Percentiles rank a stretch among this genome's conserved stretches.
These are phyloP conservation scores for Neonectria punicea DNA, from an alignment of 2,329 filamentous ascomycete species.

Conservation along the genomic window DNA sequence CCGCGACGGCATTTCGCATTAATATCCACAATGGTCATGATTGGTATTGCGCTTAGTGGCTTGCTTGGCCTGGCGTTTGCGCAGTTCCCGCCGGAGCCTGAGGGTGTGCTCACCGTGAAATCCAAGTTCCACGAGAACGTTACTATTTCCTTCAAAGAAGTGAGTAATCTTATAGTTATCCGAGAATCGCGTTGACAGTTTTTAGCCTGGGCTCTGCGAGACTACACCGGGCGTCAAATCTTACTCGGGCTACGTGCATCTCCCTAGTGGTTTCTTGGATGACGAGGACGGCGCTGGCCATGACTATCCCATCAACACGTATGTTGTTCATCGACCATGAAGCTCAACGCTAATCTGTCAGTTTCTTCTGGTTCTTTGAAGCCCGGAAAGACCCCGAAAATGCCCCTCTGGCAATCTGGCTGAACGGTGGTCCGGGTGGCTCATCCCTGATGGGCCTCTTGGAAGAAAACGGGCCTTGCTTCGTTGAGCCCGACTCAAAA, in stretches of 20 bases:
- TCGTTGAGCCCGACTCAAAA: conserved; percentile 59
- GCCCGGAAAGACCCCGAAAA: conserved; percentile 39
- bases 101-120: conserved; percentile 26
- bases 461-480: conserved; percentile 59
- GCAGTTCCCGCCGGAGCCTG: conserved; percentile 38
- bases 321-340: not conserved
- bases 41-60: not conserved
- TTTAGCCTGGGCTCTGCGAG: conserved; percentile 65
- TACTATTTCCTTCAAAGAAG: conserved; percentile 35
- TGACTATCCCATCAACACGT: conserved; percentile 33
- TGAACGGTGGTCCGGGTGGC: conserved; percentile 69
- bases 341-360: not conserved
- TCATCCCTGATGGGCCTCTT: conserved; percentile 38
- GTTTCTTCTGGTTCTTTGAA: conserved; percentile 46
- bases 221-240: conserved; percentile 35
- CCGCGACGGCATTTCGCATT: too few relatives aligned
- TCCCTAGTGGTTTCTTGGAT: conserved; percentile 29
- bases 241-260: conserved; percentile 66
- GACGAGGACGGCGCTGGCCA: conserved; percentile 13
- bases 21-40: not conserved
- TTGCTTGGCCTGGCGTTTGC: conserved; percentile 19
- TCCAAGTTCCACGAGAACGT: conserved; percentile 31
- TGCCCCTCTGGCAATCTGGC: conserved; percentile 60
- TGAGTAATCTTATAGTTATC: not conserved
- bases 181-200: not conserved